A percentile compares a stretch with the other conserved stretches of the same genome.
phyloP scores from a whole-genome alignment of 148 eudicot species.

The Vaccinium myrtillus region DNA sequence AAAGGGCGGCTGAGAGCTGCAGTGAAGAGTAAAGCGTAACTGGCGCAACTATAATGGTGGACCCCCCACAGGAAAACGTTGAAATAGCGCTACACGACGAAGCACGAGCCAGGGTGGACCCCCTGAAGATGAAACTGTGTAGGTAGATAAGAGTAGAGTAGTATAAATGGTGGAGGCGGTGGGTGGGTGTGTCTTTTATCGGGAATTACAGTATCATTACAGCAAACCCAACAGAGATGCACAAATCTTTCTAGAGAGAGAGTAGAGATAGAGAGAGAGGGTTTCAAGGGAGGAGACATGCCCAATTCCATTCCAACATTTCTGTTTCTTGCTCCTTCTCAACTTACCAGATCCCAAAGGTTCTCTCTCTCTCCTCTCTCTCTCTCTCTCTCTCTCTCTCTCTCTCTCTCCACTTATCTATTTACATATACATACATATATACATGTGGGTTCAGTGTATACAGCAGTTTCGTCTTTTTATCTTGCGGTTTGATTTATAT shows the following conservation, averaged over 20 bases:
- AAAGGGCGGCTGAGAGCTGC: constrained; percentile 16
- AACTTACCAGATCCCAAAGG: constrained; percentile 48
- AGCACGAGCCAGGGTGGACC: neutral
- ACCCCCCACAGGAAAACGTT: constrained; percentile 1
- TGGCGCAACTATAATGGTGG: neutral
- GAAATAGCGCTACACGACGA: neutral
- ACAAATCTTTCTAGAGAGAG: constrained; percentile 18
- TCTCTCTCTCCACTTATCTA: neutral
- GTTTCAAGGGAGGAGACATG: constrained; percentile 55
- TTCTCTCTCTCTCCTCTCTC: neutral
- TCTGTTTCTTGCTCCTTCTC: constrained; percentile 48
- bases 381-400: too few species aligned
- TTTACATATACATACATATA: neutral
- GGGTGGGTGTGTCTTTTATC: neutral
- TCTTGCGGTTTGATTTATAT: neutral
- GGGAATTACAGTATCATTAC: neutral
- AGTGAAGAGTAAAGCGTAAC: neutral
- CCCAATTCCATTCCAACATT: constrained; percentile 56
- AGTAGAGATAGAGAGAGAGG: neutral
- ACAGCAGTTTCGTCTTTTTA: neutral
- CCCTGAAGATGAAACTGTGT: neutral
- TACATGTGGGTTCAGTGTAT: neutral
- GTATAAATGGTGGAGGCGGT: constrained; percentile 1
- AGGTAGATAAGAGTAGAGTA: too few species aligned
- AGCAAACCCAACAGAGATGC: neutral